Evolutionary conservation across 2,329 filamentous ascomycete genomes (phyloP), one percentile per base, ranked within the genome.

Genomic region (Claviceps digitariae): DNA sequence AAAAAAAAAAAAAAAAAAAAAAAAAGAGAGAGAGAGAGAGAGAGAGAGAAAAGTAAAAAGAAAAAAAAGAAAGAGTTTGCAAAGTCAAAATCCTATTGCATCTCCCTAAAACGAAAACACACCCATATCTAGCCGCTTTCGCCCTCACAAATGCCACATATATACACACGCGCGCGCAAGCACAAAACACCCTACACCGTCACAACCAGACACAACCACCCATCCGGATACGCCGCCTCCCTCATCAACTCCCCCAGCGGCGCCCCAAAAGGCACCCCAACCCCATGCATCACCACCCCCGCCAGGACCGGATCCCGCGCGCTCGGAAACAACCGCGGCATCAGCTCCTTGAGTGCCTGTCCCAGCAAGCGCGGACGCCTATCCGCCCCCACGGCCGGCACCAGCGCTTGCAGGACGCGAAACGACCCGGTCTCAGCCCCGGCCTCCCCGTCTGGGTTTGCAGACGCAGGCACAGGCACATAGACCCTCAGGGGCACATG

Each of bases 401-500:
- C 72, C 12, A 90, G 79, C 2, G 84, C 80, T 68, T 96, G 91
- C 44, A 95, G 78, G 48, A 89, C 78, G 62, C 80, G 83, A 63
- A 87, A 83, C 40, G 79, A 75, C 20, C 77, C 80, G 2, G 69
- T 60, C 20, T 66, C 80, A 2, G 69, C 60, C 20, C 66, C 66
- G 36, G 56, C 60, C 13, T 25, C 60, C 8, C 27, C 25, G 8
- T 20, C 50, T 7, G 44, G 7, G 23, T 13, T 3, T 23, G 23
- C 23, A 9, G 43, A 23, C 4, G 40, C 20, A 21, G 47, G 47
- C 8, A 31, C 46, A n/a, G 86, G 87, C 49, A 97, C 81, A 68
- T 96, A 98, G 52, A 97, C 72, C 52, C 90, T 84, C 41, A 97
- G 70, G 0, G 93, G 93, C n/a, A 97, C 76, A 67, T 95, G 84